Evolutionary conservation across 2,329 filamentous ascomycete species (phyloP), one percentile per base, ranked within the genome.

Genomic region (Lasiodiplodia hormozganensis): DNA sequence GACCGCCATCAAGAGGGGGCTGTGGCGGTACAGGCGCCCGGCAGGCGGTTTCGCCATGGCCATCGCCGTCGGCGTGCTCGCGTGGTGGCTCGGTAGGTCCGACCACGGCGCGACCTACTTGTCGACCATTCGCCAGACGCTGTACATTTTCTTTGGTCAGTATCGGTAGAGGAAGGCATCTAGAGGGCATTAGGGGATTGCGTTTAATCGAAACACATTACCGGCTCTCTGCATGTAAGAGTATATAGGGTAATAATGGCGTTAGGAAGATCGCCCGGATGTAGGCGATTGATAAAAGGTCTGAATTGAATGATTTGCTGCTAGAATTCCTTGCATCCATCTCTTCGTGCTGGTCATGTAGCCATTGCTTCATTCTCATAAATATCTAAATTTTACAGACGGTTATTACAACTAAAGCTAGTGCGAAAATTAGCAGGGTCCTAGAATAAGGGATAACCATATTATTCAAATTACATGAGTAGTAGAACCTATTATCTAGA

Each of bases 11-110:
- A 73, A 70, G 16, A 68, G 81, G 57, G 78, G 84, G 31, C 73
- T 91, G 28, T 89, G 88, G 87, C 83, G 82, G 71, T 91, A 96
- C 79, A 86, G 91, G 64, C 84, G 86, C 69, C 88, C 92, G 0
- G 86, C 87, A 53, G 83, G 86, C 18, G 86, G 87, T 7, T 67
- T 76, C 66, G 31, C 81, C 89, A 57, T 90, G 87, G 34, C 78
- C 89, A 65, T 81, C n/a, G 66, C 73, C 2, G 74, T 80, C 25
- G 78, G 78, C 38, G 71, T 76, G 12, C 76, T 76, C 62, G 78
- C 79, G 3, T 66, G 78, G 28, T 80, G 77, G 77, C 69, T 81
- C 2, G 76, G 78, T 14, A 64, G 60, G 47, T 52, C 43, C 2
- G 47, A 49, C 8, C 36, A 36, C n/a, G 47, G 25, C 5, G 4